Conservation (phyloP, 441 rosid genomes). For the Capsella rubella region DNA sequence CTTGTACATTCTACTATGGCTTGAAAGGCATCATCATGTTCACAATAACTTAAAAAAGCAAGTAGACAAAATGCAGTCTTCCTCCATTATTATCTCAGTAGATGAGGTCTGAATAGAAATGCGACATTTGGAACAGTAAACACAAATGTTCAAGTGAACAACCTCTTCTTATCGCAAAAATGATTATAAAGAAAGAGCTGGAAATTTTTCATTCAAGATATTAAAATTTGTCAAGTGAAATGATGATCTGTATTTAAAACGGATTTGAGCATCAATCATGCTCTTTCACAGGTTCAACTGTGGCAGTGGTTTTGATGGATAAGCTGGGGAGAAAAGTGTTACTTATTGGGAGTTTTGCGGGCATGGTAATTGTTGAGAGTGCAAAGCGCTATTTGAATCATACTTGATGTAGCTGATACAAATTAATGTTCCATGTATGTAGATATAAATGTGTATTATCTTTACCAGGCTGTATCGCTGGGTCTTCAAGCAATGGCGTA, state of each 20-base stretch:
- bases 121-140: not conserved
- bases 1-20: slow-evolving; percentile 19
- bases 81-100: slow-evolving; percentile 27
- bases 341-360: slow-evolving; percentile 74
- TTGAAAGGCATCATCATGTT: slow-evolving; percentile 8
- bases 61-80: slow-evolving; percentile 3
- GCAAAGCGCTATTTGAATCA: slow-evolving; percentile 15
- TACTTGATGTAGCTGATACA: slow-evolving; percentile 3
- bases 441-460: slow-evolving; percentile 14
- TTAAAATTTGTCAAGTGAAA: slow-evolving; percentile 16
- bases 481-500: slow-evolving; percentile 62
- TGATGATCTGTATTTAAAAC: slow-evolving; percentile 23
- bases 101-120: slow-evolving; percentile 8
- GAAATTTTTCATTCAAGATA: slow-evolving; percentile 7
- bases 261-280: slow-evolving; percentile 21
- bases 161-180: slow-evolving; percentile 8
- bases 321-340: slow-evolving; percentile 75
- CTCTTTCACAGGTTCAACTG: slow-evolving; percentile 56
- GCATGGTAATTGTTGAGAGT: slow-evolving; percentile 56
- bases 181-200: slow-evolving; percentile 19
- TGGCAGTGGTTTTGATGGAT: slow-evolving; percentile 75
- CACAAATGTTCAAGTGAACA: not conserved
- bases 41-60: slow-evolving; percentile 7
- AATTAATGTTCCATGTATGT: slow-evolving; percentile 16
- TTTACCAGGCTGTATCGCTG: slow-evolving; percentile 58